These are phyloP conservation scores for Stephania cephalantha DNA, from an alignment of 164 flowering plant genomes.

Conservation along the genomic window DNA sequence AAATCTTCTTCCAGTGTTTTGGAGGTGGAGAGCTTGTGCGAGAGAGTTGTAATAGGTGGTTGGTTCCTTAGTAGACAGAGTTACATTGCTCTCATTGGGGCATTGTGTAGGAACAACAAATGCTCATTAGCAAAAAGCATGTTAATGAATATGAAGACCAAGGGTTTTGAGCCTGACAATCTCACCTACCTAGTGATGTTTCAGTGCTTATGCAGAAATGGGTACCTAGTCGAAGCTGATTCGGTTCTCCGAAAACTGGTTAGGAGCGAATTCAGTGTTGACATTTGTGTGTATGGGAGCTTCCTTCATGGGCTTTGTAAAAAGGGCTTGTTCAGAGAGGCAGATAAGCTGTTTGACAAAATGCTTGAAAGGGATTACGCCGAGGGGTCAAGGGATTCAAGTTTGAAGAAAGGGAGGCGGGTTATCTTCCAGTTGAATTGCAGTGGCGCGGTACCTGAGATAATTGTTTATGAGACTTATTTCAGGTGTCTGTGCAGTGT, in stretches of 20 bases:
- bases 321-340: slow-evolving; percentile 35
- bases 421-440: slow-evolving; percentile 32
- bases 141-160: slow-evolving; percentile 25
- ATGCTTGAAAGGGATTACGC: slow-evolving; percentile 21
- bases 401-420: slow-evolving; percentile 30
- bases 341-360: slow-evolving; percentile 29
- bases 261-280: slow-evolving; percentile 20
- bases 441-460: slow-evolving; percentile 26
- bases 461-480: slow-evolving; percentile 33
- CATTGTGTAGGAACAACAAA: slow-evolving; percentile 28
- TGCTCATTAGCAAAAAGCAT: slow-evolving; percentile 21
- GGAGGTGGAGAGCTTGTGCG: slow-evolving; percentile 21
- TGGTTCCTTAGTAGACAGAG: slow-evolving; percentile 22
- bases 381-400: slow-evolving; percentile 2
- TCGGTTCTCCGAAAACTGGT: slow-evolving; percentile 28
- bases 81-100: slow-evolving; percentile 34
- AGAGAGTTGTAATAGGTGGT: slow-evolving; percentile 27
- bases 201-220: slow-evolving; percentile 36
- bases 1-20: slow-evolving; percentile 21
- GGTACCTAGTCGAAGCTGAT: slow-evolving; percentile 34
- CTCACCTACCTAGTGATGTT: slow-evolving; percentile 27
- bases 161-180: slow-evolving; percentile 24
- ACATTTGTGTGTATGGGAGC: slow-evolving; percentile 35
- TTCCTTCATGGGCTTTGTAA: slow-evolving; percentile 36
- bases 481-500: slow-evolving; percentile 31